Evolutionary conservation across 2,329 filamentous ascomycete genomes (phyloP).

Genomic region (Teratosphaeria pseudoeucalypti): DNA sequence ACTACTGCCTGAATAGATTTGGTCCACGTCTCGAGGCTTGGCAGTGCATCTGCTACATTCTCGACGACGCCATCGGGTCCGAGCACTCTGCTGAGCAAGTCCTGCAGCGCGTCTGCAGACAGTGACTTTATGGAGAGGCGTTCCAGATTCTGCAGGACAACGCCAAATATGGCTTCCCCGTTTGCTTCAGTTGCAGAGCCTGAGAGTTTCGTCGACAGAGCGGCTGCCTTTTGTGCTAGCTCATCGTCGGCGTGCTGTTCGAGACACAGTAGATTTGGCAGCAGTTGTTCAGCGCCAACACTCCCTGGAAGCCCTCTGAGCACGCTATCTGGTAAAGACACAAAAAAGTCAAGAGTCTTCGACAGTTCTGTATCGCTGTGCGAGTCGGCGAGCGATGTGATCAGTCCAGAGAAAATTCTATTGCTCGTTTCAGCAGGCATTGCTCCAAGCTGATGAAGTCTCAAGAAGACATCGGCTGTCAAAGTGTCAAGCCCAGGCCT

Average conservation of each 20-base stretch:
- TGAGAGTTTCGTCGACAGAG: slow-evolving; percentile 19
- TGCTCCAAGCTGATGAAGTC: slow-evolving; percentile 15
- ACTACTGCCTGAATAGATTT: slow-evolving; percentile 49
- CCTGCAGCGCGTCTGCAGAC: slow-evolving; percentile 47
- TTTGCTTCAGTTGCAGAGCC: slow-evolving; percentile 8
- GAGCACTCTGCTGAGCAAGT: slow-evolving; percentile 42
- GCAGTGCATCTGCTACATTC: slow-evolving; percentile 15
- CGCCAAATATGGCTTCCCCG: slow-evolving; percentile 29
- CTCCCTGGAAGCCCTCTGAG: slow-evolving; percentile 36
- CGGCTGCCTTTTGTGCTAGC: slow-evolving; percentile 35
- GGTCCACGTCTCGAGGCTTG: slow-evolving; percentile 49
- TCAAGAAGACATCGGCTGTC: slow-evolving; percentile 5
- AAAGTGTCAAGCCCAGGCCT: slow-evolving; percentile 2
- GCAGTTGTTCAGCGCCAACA: slow-evolving; percentile 38
- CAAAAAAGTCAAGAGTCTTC: slow-evolving; percentile 28
- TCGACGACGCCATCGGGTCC: slow-evolving; percentile 18
- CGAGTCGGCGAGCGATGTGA: slow-evolving; percentile 28
- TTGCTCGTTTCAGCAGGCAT: slow-evolving; percentile 29
- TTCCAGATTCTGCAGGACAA: slow-evolving; percentile 43
- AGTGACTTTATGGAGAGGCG: slow-evolving; percentile 32
- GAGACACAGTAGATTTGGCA: slow-evolving; percentile 43
- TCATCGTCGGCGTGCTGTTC: slow-evolving; percentile 44
- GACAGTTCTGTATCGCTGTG: slow-evolving; percentile 10
- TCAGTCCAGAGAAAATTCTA: slow-evolving; percentile 28
- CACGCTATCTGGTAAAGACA: slow-evolving; percentile 26